These are phyloP conservation scores for Metarhizium sp. DNA, from an alignment of 2,329 filamentous ascomycete genomes.

Conservation along the genomic window DNA sequence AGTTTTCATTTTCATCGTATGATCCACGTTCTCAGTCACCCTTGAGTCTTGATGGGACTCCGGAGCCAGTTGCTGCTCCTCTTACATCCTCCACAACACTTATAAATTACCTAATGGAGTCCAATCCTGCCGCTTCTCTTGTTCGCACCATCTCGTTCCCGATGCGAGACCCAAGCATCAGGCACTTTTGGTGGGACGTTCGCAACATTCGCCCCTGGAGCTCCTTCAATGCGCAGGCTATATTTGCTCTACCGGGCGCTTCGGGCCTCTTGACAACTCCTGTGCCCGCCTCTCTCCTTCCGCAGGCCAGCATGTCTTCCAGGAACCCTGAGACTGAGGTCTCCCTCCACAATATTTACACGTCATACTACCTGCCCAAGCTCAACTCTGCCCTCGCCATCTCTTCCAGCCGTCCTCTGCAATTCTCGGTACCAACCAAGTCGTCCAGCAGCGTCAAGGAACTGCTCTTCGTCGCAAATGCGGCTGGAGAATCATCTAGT, in stretches of 20 bases:
- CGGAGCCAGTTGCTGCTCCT: constrained; percentile 28
- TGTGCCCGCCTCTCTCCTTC: constrained; percentile 52
- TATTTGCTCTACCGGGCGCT: constrained; percentile 65
- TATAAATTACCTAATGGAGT: constrained; percentile 64
- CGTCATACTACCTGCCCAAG: constrained; percentile 72
- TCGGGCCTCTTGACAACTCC: constrained; percentile 62
- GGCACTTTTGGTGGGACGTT: constrained; percentile 94
- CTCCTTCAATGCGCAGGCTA: constrained; percentile 63
- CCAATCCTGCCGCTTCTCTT: constrained; percentile 75
- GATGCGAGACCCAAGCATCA: constrained; percentile 56
- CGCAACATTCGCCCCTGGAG: constrained; percentile 80
- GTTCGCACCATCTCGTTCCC: constrained; percentile 70
- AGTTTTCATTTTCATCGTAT: constrained; percentile 38
- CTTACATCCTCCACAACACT: constrained; percentile 52
- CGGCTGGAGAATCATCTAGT: constrained; percentile 44
- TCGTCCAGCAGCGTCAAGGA: constrained; percentile 31
- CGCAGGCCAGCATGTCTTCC: constrained; percentile 44
- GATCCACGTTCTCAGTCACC: constrained; percentile 37
- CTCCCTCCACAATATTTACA: constrained; percentile 66
- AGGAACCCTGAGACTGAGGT: constrained; percentile 71
- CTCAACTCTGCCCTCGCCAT: constrained; percentile 76
- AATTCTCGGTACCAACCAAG: constrained; percentile 34
- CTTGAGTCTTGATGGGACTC: constrained; percentile 28
- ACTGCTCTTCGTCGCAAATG: constrained; percentile 57
- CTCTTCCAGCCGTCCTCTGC: constrained; percentile 57